Conservation (phyloP, 257 asterid genomes). For the Orobanche coerulescens region DNA sequence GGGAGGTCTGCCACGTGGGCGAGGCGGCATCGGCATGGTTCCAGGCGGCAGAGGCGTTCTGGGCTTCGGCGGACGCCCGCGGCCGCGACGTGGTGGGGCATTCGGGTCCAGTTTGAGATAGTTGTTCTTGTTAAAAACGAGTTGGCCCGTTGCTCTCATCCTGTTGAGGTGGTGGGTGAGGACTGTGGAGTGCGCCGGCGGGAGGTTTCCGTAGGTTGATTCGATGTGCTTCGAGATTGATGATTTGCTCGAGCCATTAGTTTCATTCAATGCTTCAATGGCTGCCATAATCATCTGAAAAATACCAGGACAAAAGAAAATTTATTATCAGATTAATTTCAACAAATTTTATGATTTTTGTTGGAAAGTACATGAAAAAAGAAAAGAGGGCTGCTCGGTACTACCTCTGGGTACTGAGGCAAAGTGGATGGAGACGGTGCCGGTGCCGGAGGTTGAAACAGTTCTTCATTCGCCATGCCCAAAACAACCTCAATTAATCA, state of each 20-base stretch:
- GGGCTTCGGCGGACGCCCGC: conserved; percentile 90
- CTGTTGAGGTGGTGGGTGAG: conserved; percentile 61
- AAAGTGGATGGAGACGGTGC: conserved; percentile 22
- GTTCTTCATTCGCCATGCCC: conserved; percentile 52
- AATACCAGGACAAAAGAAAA: not conserved
- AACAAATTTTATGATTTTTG: no score
- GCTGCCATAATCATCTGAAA: conserved; percentile 59
- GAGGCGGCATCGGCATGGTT: conserved; percentile 29
- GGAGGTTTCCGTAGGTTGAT: conserved; percentile 44
- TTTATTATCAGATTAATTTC: not conserved
- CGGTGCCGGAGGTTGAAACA: conserved; percentile 27
- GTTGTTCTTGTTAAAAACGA: conserved; percentile 48
- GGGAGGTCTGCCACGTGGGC: conserved; percentile 79
- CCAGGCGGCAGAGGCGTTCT: conserved; percentile 38
- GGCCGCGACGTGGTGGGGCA: conserved; percentile 80
- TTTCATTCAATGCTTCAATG: conserved; percentile 47
- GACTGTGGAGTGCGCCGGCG: conserved; percentile 50
- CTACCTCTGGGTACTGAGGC: conserved; percentile 69
- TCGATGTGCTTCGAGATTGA: conserved; percentile 60
- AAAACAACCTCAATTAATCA: not conserved
- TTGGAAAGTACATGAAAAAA: not conserved
- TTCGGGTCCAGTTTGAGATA: conserved; percentile 57
- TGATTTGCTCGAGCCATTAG: conserved; percentile 53
- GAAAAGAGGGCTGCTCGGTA: not conserved
- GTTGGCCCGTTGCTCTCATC: conserved; percentile 64